Evolutionary conservation across 2,329 filamentous ascomycete species (phyloP), one percentile per base, ranked within the genome.

Genomic region (Aspergillus luchuensis): DNA sequence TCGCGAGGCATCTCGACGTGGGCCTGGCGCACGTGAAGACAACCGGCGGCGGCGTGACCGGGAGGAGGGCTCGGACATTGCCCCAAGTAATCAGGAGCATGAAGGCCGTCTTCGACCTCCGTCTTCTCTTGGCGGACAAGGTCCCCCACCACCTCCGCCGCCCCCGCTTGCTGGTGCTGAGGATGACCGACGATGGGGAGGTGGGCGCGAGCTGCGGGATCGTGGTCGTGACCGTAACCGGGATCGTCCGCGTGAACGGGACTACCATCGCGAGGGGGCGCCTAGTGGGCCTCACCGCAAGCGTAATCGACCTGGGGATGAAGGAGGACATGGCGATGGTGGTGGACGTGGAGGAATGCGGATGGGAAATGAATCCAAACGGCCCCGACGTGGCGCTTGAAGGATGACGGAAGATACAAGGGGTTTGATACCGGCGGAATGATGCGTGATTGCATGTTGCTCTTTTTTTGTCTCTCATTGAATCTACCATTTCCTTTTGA

Each of bases 301-400:
- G 59, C 75, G 76, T 56, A 72, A 74, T 56, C 73, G 74, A 45
- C 69, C 71, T 17, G 76, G 75, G 17, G 73, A 76, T 4, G 72
- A 73, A 47, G 66, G 66, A 38, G 69, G 66, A 53, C 69, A 67
- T 43, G 68, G 65, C 30, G 70, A 72, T 15, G 59, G 69, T 39
- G 67, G 67, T 38, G 68, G 64, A 15, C 70, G 77, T 36, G 71
- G 74, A 41, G 77, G 76, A n/a, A 72, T 69, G 58, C 68, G 78
- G n/a, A 73, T 72, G 64, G 73, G 75, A 13, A 71, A 71, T 57
- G 78, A 80, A 13, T 78, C 67, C 62, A 80, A 80, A 64, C 74
- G 78, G 47, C 70, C 74, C 49, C 75, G 78, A 59, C 73, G 78
- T 55, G 78, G 78, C 52, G 67, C 66, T 25, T 78, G 64, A 74